Base-by-base conservation (phyloP, 2,329 filamentous ascomycete genomes). In the Colletotrichum gigasporum region DNA sequence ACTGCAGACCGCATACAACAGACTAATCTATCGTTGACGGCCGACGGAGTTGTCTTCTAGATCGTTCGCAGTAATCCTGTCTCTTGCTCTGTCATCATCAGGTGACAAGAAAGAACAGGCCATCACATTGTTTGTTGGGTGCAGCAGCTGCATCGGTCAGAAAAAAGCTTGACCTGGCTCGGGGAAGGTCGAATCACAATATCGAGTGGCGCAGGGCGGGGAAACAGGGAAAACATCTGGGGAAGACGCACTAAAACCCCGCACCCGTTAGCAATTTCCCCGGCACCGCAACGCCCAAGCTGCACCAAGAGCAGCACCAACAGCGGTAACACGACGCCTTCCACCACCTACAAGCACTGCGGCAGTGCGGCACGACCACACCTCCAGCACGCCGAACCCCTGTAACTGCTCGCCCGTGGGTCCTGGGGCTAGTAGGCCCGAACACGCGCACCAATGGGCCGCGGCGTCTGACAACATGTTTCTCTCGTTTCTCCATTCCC, bases 231-330 rank as follows among this genome's bases (percentile, higher is more conserved):
- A 35, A 44, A 47, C 44, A 65, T 66, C 63, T 53, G 63, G 63
- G 63, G 63, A 63, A 66, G 52, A 37, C 24, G 58, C 57, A 64
- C 64, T 64, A 66, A 64, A 58, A 58, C 64, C 60, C 60, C 60
- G 63, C 63, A 63, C 39, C 61, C 39, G 37, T 35, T 42, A 32
- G 30, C 55, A 39, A 63, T 47, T 47, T 47, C 55, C 47, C 55
- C 59, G 53, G 52, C 55, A 58, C 8, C 37, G 8, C 37, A n/a
- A 7, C 37, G n/a, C n/a, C n/a, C n/a, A n/a, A n/a, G n/a, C n/a
- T n/a, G n/a, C n/a, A n/a, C n/a, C n/a, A n/a, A n/a, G n/a, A n/a
- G n/a, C 37, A n/a, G 6, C 37, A 44, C 32, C 18, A 59, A 47
- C 58, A 42, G 16, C 35, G 44, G 30, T 50, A 37, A 20, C 41